Percentiles rank a stretch among this genome's conserved stretches.
Evolutionary conservation across 129 eudicot genomes (phyloP).

Genomic region (Erigeron canadensis): DNA sequence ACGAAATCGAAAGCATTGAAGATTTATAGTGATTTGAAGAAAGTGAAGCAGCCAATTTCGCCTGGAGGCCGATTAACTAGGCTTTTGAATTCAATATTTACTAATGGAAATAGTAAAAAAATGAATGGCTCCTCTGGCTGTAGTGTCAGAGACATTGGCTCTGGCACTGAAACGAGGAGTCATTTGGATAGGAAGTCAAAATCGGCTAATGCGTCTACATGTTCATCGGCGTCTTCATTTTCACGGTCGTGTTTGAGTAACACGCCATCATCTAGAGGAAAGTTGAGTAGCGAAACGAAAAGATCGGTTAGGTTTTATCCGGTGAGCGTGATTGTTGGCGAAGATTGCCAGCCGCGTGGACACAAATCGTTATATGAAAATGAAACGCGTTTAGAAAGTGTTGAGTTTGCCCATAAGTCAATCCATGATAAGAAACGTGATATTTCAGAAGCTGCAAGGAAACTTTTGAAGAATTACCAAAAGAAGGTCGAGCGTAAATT

Average conservation of each 20-base stretch:
- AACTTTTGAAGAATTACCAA: constrained; percentile 47
- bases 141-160: neutral
- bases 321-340: constrained; percentile 56
- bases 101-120: constrained; percentile 39
- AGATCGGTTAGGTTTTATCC: constrained; percentile 69
- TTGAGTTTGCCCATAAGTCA: constrained; percentile 14
- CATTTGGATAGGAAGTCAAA: constrained; percentile 31
- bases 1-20: constrained; percentile 63
- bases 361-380: constrained; percentile 39
- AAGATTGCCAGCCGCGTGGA: constrained; percentile 59
- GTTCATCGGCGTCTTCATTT: constrained; percentile 76
- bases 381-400: neutral
- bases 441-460: constrained; percentile 53
- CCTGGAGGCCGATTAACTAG: constrained; percentile 67
- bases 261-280: constrained; percentile 57
- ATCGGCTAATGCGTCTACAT: constrained; percentile 50
- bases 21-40: constrained; percentile 70
- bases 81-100: constrained; percentile 64
- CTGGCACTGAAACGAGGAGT: constrained; percentile 12
- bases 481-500: constrained; percentile 35
- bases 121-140: constrained; percentile 12
- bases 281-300: constrained; percentile 34
- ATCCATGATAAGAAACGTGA: constrained; percentile 41
- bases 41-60: constrained; percentile 66
- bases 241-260: constrained; percentile 74